These are phyloP conservation scores for Lipomyces starkeyi DNA, from an alignment of 805 yeast genomes.

Conservation along the genomic window DNA sequence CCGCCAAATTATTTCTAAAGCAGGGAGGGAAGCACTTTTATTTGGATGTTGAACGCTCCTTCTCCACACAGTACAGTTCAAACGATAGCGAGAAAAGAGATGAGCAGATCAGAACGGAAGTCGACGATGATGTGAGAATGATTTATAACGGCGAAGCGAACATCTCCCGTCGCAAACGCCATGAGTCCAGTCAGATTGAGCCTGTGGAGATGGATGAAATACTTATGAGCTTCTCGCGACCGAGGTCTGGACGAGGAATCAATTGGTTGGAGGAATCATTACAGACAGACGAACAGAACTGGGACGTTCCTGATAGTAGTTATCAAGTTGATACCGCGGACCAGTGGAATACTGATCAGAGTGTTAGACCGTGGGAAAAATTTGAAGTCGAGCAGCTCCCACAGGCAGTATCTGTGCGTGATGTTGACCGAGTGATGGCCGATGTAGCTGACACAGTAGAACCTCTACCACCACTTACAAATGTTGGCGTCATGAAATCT, in stretches of 20 bases:
- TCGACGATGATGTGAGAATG: not conserved
- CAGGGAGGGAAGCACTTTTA: not conserved
- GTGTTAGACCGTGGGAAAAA: not conserved
- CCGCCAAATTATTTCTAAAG: conserved; percentile 4
- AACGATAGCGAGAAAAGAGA: not conserved
- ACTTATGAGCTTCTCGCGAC: not conserved
- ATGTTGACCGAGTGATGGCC: not conserved
- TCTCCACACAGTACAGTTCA: not conserved
- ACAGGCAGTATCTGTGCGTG: not conserved
- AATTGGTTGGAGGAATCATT: not conserved
- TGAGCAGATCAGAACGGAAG: not conserved
- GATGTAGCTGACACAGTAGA: not conserved
- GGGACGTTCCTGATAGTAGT: not conserved
- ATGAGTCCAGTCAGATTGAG: not conserved
- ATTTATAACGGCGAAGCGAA: not conserved
- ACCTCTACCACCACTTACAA: not conserved
- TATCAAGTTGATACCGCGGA: not conserved
- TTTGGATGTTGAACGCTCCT: not conserved
- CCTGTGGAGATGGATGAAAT: not conserved
- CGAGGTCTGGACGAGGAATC: not conserved
- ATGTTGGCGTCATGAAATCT: not conserved
- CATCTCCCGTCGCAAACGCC: not conserved
- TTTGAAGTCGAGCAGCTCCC: not conserved
- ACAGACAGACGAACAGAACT: not conserved
- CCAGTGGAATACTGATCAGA: not conserved